Percentiles rank a stretch among this genome's conserved stretches.
These are phyloP conservation scores for Saccharomyces hybrid DNA, from an alignment of 1,139 yeast genomes.

Conservation along the genomic window DNA sequence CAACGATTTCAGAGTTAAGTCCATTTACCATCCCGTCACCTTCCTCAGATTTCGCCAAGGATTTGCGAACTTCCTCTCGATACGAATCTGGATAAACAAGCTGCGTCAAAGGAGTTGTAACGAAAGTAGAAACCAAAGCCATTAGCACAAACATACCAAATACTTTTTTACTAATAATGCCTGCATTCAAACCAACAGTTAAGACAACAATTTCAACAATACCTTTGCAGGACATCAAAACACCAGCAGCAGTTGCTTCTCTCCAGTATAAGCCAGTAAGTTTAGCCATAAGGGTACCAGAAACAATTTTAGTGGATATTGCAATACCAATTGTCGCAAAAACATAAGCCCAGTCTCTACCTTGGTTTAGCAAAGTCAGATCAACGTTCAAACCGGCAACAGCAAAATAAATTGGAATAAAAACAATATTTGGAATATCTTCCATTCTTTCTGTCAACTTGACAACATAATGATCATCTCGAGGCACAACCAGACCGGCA, in stretches of 20 bases:
- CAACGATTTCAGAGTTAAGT: conserved; percentile 31
- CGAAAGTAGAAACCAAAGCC: conserved; percentile 69
- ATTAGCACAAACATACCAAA: conserved; percentile 75
- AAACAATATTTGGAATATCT: conserved; percentile 60
- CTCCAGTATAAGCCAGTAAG: conserved; percentile 58
- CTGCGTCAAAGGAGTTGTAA: conserved; percentile 65
- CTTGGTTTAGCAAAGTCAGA: conserved; percentile 52
- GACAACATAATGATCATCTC: conserved; percentile 66
- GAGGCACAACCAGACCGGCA: conserved; percentile 68
- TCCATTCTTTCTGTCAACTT: conserved; percentile 66
- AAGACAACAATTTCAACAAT: conserved; percentile 75
- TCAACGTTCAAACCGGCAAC: conserved; percentile 67
- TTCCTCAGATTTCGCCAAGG: conserved; percentile 23
- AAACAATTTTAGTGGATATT: conserved; percentile 54
- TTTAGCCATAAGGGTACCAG: conserved; percentile 60
- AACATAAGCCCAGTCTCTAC: conserved; percentile 71
- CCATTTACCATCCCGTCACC: conserved; percentile 33
- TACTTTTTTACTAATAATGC: conserved; percentile 53
- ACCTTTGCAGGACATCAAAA: conserved; percentile 84
- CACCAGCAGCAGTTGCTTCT: conserved; percentile 67
- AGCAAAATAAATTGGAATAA: conserved; percentile 73
- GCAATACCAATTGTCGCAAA: conserved; percentile 61
- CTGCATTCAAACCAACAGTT: conserved; percentile 63
- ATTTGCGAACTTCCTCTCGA: conserved; percentile 42
- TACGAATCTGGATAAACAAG: conserved; percentile 53